Evolutionary conservation across 257 asterid species (phyloP).

Genomic region (Nicotiana obtusifolia): DNA sequence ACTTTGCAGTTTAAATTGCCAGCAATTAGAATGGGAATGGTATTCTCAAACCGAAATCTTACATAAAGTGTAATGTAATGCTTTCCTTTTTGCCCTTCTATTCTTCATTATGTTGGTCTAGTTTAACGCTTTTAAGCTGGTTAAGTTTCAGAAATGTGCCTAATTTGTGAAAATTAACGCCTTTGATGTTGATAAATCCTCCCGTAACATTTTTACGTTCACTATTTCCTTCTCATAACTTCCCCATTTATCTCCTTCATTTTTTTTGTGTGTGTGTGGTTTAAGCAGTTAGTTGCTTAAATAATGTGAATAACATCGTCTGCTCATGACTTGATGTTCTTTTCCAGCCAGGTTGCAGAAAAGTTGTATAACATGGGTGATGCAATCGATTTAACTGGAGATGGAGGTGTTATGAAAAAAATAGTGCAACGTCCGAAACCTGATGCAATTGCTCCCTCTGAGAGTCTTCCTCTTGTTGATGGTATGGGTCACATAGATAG

Average conservation of each 20-base stretch:
- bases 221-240: not conserved
- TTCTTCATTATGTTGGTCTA: not conserved
- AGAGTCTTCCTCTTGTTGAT: constrained; percentile 79
- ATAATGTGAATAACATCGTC: not conserved
- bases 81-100: not conserved
- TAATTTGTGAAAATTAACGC: not conserved
- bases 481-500: constrained; percentile 39
- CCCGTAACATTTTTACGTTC: not conserved
- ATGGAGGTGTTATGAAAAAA: constrained; percentile 90
- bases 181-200: not conserved
- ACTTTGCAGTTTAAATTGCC: not conserved
- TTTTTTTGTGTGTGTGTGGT: not conserved
- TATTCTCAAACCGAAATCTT: not conserved
- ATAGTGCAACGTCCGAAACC: constrained; percentile 62
- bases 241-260: not conserved
- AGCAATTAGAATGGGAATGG: not conserved
- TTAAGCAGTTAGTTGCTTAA: not conserved
- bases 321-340: not conserved
- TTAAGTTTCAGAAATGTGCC: not conserved
- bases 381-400: constrained; percentile 77
- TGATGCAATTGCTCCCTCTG: constrained; percentile 82
- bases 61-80: not conserved
- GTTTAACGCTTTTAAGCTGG: not conserved
- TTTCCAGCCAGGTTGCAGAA: constrained; percentile 29
- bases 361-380: constrained; percentile 50